Evolutionary conservation across 2,329 filamentous ascomycete genomes (phyloP).

Genomic region (Sporothrix protearum): DNA sequence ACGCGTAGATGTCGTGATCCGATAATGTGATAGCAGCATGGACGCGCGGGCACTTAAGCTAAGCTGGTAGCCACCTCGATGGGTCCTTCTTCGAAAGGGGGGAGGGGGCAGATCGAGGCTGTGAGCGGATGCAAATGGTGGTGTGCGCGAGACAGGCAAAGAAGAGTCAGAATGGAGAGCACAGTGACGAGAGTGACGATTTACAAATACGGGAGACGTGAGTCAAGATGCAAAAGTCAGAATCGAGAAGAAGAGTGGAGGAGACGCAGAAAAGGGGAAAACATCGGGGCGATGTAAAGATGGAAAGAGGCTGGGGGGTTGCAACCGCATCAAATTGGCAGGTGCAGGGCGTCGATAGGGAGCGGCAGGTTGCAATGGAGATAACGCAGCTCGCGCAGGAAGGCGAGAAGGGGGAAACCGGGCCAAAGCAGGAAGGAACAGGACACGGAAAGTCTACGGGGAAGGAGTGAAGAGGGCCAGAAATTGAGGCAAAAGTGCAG

Average conservation of each 20-base stretch:
- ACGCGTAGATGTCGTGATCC: constrained; percentile 18
- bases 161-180: not conserved
- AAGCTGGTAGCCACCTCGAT: constrained; percentile 10
- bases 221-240: constrained; percentile 11
- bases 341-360: not conserved
- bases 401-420: not conserved
- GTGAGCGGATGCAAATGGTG: not conserved
- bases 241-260: not conserved
- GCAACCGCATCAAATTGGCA: constrained; percentile 10
- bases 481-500: not conserved
- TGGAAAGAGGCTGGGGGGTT: constrained; percentile 12
- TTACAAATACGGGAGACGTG: not conserved
- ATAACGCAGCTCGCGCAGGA: not conserved
- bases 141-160: not conserved
- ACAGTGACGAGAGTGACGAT: constrained; percentile 12
- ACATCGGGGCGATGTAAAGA: not conserved
- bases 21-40: constrained; percentile 15
- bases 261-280: not conserved
- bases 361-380: constrained; percentile 8
- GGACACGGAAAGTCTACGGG: not conserved
- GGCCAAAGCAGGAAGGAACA: not conserved
- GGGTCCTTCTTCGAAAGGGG: not conserved
- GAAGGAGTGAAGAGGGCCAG: not conserved
- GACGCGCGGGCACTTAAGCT: constrained; percentile 15
- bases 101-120: constrained; percentile 9